phyloP scores from a whole-genome alignment of 805 yeast genomes.

The Hanseniaspora occidentalis region DNA sequence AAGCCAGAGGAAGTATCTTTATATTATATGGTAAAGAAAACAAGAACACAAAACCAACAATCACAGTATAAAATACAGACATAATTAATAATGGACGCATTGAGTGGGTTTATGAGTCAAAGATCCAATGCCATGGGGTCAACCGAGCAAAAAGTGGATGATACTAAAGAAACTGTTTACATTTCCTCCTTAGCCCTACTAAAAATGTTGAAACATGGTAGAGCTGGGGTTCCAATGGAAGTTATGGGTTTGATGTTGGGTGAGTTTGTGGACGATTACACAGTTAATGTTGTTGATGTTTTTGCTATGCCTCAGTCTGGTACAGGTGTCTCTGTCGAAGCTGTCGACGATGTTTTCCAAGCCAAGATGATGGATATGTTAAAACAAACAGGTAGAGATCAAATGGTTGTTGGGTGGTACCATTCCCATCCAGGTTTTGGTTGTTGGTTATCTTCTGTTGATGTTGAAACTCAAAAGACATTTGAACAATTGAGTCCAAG shows the following conservation, averaged over 20 bases:
- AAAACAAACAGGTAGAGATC: conserved; percentile 97
- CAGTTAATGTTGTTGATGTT: conserved; percentile 94
- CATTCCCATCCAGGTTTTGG: conserved; percentile 99
- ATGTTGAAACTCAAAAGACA: conserved; percentile 94
- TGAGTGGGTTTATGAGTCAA: not conserved
- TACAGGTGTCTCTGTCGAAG: conserved; percentile 97
- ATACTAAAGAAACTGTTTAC: conserved; percentile 92
- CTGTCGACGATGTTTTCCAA: conserved; percentile 98
- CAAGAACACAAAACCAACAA: not conserved
- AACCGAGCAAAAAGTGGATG: conserved; percentile 69
- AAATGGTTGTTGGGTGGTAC: conserved; percentile 99
- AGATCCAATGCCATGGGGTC: not conserved
- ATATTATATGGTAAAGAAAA: not conserved
- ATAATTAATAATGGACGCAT: not conserved
- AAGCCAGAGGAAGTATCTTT: too few relatives aligned
- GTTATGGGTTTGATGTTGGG: conserved; percentile 98
- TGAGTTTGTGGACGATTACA: conserved; percentile 92
- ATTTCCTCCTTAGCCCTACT: conserved; percentile 89
- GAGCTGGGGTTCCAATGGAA: conserved; percentile 83
- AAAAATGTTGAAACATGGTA: conserved; percentile 95
- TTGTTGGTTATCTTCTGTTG: conserved; percentile 98
- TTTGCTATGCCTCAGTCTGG: conserved; percentile 99
- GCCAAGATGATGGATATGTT: conserved; percentile 99
- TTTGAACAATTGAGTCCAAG: conserved; percentile 91
- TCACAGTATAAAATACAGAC: not conserved